Evolutionary conservation across 208 protist genomes (phyloP).

Genomic region (Trypanosoma melophagium): DNA sequence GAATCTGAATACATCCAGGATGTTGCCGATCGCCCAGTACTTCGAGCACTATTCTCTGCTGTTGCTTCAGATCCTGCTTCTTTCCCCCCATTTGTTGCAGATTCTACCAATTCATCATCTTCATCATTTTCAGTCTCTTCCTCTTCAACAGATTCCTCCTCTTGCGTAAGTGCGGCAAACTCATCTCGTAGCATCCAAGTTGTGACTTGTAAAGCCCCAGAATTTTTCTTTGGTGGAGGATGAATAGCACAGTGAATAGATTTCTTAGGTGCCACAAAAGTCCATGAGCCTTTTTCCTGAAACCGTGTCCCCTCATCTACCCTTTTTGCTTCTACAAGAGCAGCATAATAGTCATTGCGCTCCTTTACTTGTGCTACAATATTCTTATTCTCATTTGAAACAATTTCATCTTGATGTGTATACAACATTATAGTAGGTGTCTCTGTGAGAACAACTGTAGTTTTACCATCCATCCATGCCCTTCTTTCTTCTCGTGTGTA

Average conservation of each 20-base stretch:
- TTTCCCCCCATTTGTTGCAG: slow-evolving; percentile 26
- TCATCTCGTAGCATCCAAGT: slow-evolving; percentile 90
- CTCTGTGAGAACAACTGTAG: slow-evolving; percentile 70
- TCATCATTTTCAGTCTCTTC: slow-evolving; percentile 37
- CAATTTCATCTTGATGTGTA: slow-evolving; percentile 81
- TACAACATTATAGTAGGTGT: slow-evolving; percentile 89
- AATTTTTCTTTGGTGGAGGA: slow-evolving; percentile 50
- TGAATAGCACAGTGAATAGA: slow-evolving; percentile 86
- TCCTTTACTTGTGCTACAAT: slow-evolving; percentile 42
- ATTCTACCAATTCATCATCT: slow-evolving; percentile 40
- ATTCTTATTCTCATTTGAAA: slow-evolving; percentile 60
- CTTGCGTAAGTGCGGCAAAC: slow-evolving; percentile 43
- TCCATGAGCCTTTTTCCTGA: slow-evolving; percentile 75
- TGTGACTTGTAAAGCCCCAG: slow-evolving; percentile 73
- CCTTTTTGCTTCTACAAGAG: slow-evolving; percentile 52
- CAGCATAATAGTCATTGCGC: slow-evolving; percentile 53
- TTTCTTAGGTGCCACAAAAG: slow-evolving; percentile 77
- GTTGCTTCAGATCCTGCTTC: slow-evolving; percentile 30
- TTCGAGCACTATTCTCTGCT: slow-evolving; percentile 11
- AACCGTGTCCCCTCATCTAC: slow-evolving; percentile 77
- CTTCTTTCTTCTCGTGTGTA: slow-evolving; percentile 51
- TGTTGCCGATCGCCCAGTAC: not conserved
- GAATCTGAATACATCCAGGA: slow-evolving; percentile 83
- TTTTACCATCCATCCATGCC: slow-evolving; percentile 57
- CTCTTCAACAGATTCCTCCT: slow-evolving; percentile 52